These are phyloP conservation scores for Davidsoniella eucalypti DNA, from an alignment of 2,329 filamentous ascomycete genomes.

Conservation along the genomic window DNA sequence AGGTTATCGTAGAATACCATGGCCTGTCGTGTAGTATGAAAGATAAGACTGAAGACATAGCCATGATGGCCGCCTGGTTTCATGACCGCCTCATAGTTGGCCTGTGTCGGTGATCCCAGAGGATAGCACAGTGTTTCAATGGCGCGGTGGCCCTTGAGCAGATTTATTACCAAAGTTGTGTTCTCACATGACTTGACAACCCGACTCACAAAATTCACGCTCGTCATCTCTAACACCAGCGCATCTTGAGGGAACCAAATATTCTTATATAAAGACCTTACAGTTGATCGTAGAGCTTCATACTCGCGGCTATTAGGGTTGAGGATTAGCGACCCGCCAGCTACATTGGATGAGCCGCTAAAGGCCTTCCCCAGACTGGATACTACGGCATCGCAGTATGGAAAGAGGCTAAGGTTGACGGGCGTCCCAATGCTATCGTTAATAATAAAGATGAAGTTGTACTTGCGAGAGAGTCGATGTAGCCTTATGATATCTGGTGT, in stretches of 20 bases:
- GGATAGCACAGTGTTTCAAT: not conserved
- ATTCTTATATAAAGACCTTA: constrained; percentile 12
- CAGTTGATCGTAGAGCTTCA: constrained; percentile 19
- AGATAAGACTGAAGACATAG: constrained; percentile 26
- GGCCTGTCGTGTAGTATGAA: constrained; percentile 23
- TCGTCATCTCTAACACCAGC: constrained; percentile 24
- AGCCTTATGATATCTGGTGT: constrained; percentile 21
- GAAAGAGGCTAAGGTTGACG: constrained; percentile 33
- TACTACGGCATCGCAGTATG: constrained; percentile 31
- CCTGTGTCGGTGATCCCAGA: not conserved
- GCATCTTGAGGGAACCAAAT: constrained; percentile 17
- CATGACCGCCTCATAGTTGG: not conserved
- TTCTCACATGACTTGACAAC: constrained; percentile 19
- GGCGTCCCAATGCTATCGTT: constrained; percentile 34
- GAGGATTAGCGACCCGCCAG: constrained; percentile 34
- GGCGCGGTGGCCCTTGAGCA: constrained; percentile 14
- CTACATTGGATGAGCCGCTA: constrained; percentile 37
- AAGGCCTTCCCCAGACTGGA: constrained; percentile 43
- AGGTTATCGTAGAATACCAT: constrained; percentile 32
- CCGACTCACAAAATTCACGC: constrained; percentile 21
- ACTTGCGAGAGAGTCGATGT: constrained; percentile 24
- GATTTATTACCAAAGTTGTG: constrained; percentile 16
- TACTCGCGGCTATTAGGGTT: constrained; percentile 30
- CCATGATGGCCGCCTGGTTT: not conserved
- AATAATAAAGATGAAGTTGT: constrained; percentile 28